Conservation (phyloP, 805 yeast genomes). For the Grigorovia jiainica region DNA sequence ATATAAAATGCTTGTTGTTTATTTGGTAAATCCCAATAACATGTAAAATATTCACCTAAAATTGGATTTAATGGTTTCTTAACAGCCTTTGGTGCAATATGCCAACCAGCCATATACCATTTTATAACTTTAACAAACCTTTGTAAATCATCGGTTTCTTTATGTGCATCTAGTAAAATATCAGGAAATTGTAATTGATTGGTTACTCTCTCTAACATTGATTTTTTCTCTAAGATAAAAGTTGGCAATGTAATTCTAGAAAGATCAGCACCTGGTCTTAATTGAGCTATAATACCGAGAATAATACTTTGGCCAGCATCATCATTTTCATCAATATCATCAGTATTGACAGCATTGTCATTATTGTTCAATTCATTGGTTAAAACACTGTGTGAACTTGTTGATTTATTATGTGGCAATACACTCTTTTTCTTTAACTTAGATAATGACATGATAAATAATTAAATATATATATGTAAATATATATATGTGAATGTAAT, state of each 20-base stretch:
- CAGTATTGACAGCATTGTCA: slow-evolving; percentile 29
- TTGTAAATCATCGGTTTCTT: slow-evolving; percentile 44
- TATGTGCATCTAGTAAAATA: slow-evolving; percentile 60
- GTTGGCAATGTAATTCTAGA: slow-evolving; percentile 91
- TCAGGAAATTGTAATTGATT: slow-evolving; percentile 79
- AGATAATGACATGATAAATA: slow-evolving; percentile 2
- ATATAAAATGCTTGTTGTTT: slow-evolving; percentile 69
- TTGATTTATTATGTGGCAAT: neutral
- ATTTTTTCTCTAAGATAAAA: slow-evolving; percentile 86
- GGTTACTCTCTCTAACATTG: slow-evolving; percentile 92
- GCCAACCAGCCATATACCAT: slow-evolving; percentile 96
- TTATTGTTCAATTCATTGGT: neutral
- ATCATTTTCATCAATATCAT: slow-evolving; percentile 87
- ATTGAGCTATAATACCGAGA: slow-evolving; percentile 79
- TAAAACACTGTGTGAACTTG: neutral
- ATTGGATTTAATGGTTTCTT: slow-evolving; percentile 95
- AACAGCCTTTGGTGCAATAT: slow-evolving; percentile 96
- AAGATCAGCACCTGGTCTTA: slow-evolving; percentile 87
- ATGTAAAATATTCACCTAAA: slow-evolving; percentile 79
- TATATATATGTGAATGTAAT: too few species aligned
- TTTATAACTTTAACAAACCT: slow-evolving; percentile 68
- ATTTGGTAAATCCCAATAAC: slow-evolving; percentile 85
- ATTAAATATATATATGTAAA: neutral
- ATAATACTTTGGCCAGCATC: slow-evolving; percentile 81
- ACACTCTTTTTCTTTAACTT: slow-evolving; percentile 2